A percentile compares a stretch with the other conserved stretches of the same genome.
Conservation (phyloP, 805 yeast genomes). For the Ogataea nitratoaversa region DNA sequence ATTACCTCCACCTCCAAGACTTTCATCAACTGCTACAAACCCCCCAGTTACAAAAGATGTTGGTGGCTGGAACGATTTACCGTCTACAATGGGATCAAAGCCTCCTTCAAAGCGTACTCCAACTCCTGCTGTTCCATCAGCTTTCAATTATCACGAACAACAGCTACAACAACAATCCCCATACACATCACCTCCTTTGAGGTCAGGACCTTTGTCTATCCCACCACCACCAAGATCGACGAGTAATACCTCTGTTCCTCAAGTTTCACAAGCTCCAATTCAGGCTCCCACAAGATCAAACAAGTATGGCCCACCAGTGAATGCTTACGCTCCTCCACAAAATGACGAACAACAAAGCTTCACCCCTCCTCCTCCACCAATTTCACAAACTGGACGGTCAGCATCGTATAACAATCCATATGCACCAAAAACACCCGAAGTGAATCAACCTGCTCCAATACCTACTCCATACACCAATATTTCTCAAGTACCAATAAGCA, state of each 20-base stretch:
- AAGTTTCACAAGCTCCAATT: slow-evolving; percentile 10
- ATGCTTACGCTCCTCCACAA: slow-evolving; percentile 8
- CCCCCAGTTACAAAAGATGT: slow-evolving; percentile 39
- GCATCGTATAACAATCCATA: slow-evolving; percentile 29
- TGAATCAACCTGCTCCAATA: slow-evolving; percentile 20
- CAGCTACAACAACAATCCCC: slow-evolving; percentile 11
- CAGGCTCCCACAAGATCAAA: slow-evolving; percentile 12
- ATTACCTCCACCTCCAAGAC: slow-evolving; percentile 25
- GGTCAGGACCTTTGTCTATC: slow-evolving; percentile 26
- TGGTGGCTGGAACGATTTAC: slow-evolving; percentile 73
- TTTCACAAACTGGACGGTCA: slow-evolving; percentile 7
- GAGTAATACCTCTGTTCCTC: slow-evolving; percentile 13
- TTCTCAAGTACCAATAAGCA: slow-evolving; percentile 9
- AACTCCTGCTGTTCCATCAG: slow-evolving; percentile 22
- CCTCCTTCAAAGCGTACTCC: slow-evolving; percentile 26
- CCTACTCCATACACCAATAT: slow-evolving; percentile 24
- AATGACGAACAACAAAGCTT: slow-evolving; percentile 20
- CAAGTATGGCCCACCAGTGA: slow-evolving; percentile 16
- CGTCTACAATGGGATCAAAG: slow-evolving; percentile 36
- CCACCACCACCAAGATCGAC: slow-evolving; percentile 29
- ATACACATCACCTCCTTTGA: slow-evolving; percentile 14
- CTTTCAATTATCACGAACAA: slow-evolving; percentile 22
- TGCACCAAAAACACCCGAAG: slow-evolving; percentile 32
- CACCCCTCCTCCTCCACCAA: slow-evolving; percentile 17
- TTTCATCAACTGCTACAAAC: slow-evolving; percentile 17